phyloP scores from a whole-genome alignment of 306 rosid genomes.

The Cucurbita maxima region DNA sequence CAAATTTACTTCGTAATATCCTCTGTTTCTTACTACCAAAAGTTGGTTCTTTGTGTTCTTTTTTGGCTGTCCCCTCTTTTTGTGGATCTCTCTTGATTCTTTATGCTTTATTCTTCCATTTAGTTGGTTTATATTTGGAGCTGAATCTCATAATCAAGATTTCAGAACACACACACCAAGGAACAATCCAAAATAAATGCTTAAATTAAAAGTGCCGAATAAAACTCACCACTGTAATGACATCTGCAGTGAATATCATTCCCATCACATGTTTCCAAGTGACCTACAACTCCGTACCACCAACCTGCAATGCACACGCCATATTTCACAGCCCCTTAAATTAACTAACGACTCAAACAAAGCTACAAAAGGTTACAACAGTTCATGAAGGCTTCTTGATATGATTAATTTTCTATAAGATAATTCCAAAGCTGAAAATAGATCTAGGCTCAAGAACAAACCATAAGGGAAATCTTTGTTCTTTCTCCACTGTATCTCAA shows the following conservation, averaged over 20 bases:
- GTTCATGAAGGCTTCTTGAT: neutral
- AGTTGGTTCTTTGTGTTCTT: neutral
- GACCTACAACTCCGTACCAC: slow-evolving; percentile 98
- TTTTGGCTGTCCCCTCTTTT: neutral
- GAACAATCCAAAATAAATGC: neutral
- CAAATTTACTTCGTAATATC: neutral
- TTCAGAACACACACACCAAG: neutral
- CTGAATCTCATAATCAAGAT: neutral
- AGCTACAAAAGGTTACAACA: neutral
- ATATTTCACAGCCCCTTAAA: slow-evolving; percentile 11
- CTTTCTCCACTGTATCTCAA: slow-evolving; percentile 94
- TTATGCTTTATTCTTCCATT: neutral
- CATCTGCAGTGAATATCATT: slow-evolving; percentile 61
- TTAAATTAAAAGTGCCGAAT: slow-evolving; percentile 9
- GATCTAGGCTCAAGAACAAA: slow-evolving; percentile 22
- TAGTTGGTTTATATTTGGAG: neutral
- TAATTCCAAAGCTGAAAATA: neutral
- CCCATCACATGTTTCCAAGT: slow-evolving; percentile 78
- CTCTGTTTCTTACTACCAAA: neutral
- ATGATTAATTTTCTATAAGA: neutral
- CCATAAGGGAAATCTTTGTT: slow-evolving; percentile 95
- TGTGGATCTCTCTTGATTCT: neutral
- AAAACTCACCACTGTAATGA: slow-evolving; percentile 54
- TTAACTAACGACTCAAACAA: slow-evolving; percentile 1
- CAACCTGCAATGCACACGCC: slow-evolving; percentile 56